Evolutionary conservation across 202 grass and related monocot species (phyloP).

Genomic region (Alloteropsis angusta): DNA sequence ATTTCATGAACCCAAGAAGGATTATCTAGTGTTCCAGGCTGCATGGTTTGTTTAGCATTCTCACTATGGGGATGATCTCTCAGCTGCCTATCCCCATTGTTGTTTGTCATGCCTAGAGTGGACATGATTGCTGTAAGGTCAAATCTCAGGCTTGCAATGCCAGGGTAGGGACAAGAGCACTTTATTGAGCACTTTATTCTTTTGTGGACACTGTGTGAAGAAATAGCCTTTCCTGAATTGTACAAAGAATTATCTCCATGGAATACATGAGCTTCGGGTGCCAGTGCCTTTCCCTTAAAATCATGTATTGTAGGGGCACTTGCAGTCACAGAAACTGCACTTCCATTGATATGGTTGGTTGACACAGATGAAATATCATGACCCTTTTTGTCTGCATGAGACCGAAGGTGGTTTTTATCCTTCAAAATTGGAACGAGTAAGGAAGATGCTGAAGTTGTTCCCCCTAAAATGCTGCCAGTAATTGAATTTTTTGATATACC

Average conservation of each 20-base stretch:
- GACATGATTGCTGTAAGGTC: conserved; percentile 83
- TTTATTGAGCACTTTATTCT: conserved; percentile 69
- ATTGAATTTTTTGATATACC: conserved; percentile 76
- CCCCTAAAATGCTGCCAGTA: conserved; percentile 77
- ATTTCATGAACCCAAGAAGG: conserved; percentile 36
- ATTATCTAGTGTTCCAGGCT: conserved; percentile 18
- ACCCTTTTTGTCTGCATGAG: conserved; percentile 21
- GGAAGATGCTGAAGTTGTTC: conserved; percentile 83
- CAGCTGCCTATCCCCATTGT: conserved; percentile 28
- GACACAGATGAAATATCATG: conserved; percentile 20
- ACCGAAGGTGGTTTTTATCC: conserved; percentile 29
- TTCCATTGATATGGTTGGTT: conserved; percentile 35
- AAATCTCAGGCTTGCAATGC: conserved; percentile 82
- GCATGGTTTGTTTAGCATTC: conserved; percentile 22
- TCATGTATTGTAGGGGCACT: conserved; percentile 22
- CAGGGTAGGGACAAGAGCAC: conserved; percentile 79
- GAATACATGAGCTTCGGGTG: conserved; percentile 31
- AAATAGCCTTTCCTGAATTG: conserved; percentile 30
- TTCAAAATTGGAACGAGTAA: conserved; percentile 67
- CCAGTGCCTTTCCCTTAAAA: conserved; percentile 41
- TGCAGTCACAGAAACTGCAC: conserved; percentile 18
- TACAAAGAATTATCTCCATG: conserved; percentile 39
- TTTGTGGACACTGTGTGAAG: conserved; percentile 24
- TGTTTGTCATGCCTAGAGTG: conserved; percentile 33
- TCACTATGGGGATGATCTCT: conserved; percentile 39